Percentiles rank a stretch among this genome's conserved stretches.
Conservation (phyloP, 768 basidiomycete genomes). For the Pholiota molesta region DNA sequence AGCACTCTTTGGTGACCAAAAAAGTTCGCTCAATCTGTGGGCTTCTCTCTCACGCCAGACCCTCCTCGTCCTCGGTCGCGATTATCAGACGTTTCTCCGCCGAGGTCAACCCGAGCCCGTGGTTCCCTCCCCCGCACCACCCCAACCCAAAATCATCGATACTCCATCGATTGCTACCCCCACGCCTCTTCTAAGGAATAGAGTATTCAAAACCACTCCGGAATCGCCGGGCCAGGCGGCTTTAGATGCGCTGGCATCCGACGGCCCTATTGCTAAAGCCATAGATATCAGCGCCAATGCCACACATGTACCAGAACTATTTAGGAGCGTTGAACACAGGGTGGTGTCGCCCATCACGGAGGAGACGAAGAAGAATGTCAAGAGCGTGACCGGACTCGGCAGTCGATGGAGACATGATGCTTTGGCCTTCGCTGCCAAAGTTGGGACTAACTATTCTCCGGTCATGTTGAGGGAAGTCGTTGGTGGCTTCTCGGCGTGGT, state of each 20-base stretch:
- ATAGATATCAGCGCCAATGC: constrained; percentile 49
- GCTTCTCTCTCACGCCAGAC: constrained; percentile 56
- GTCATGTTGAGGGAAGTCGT: constrained; percentile 26
- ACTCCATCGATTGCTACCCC: constrained; percentile 36
- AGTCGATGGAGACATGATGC: constrained; percentile 12
- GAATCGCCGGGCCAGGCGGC: constrained; percentile 56
- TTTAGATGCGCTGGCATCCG: constrained; percentile 58
- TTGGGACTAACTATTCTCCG: constrained; percentile 33
- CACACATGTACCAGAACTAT: constrained; percentile 40
- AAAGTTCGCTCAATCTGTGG: constrained; percentile 68
- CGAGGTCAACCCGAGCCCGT: constrained; percentile 49
- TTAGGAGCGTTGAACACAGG: constrained; percentile 26
- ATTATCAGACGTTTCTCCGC: constrained; percentile 68
- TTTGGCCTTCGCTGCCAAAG: neutral
- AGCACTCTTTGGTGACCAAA: constrained; percentile 69
- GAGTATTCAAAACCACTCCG: constrained; percentile 46
- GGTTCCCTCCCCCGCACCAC: constrained; percentile 21
- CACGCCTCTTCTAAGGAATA: constrained; percentile 41
- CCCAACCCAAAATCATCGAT: constrained; percentile 10
- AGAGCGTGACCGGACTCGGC: constrained; percentile 14
- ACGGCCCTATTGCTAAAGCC: constrained; percentile 56
- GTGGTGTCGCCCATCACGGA: constrained; percentile 24
- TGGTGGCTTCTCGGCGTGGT: constrained; percentile 47
- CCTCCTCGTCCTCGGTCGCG: constrained; percentile 62
- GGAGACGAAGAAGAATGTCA: constrained; percentile 24